These are phyloP conservation scores for Murraya paniculata DNA, from an alignment of 345 rosid genomes.

Conservation along the genomic window DNA sequence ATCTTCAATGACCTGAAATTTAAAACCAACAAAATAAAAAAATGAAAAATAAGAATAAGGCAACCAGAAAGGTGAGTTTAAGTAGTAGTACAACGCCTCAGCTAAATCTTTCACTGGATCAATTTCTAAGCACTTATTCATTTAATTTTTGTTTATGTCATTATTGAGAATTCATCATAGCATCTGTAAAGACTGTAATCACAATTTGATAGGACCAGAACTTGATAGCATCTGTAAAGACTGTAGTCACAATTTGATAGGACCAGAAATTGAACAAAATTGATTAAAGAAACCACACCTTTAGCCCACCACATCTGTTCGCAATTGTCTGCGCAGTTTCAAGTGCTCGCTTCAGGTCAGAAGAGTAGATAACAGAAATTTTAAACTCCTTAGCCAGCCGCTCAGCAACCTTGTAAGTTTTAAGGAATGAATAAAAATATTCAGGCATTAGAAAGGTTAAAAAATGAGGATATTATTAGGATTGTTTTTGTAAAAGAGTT, in stretches of 20 bases:
- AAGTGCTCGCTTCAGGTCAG: slow-evolving; percentile 81
- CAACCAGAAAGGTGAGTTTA: too few species aligned
- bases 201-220: not conserved
- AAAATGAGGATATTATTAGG: not conserved
- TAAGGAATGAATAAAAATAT: not conserved
- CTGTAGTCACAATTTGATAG: not conserved
- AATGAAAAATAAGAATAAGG: not conserved
- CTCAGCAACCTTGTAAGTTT: slow-evolving; percentile 52
- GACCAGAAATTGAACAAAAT: slow-evolving; percentile 1
- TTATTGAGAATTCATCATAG: not conserved
- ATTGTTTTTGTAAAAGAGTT: not conserved
- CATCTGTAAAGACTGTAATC: not conserved
- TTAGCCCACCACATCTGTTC: slow-evolving; percentile 49
- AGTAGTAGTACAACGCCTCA: not conserved
- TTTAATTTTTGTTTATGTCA: not conserved
- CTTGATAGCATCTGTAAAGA: too few species aligned
- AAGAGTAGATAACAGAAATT: slow-evolving; percentile 64
- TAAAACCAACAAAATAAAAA: not conserved
- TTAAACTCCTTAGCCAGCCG: slow-evolving; percentile 59
- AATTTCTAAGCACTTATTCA: not conserved
- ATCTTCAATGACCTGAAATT: slow-evolving; percentile 62
- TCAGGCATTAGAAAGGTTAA: not conserved
- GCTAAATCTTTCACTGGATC: not conserved
- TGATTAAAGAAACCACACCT: slow-evolving; percentile 35
- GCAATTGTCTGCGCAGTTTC: slow-evolving; percentile 80